Evolutionary conservation across 2,329 filamentous ascomycete genomes (phyloP), one percentile per base, ranked within the genome.

Genomic region (Byssothecium circinans): DNA sequence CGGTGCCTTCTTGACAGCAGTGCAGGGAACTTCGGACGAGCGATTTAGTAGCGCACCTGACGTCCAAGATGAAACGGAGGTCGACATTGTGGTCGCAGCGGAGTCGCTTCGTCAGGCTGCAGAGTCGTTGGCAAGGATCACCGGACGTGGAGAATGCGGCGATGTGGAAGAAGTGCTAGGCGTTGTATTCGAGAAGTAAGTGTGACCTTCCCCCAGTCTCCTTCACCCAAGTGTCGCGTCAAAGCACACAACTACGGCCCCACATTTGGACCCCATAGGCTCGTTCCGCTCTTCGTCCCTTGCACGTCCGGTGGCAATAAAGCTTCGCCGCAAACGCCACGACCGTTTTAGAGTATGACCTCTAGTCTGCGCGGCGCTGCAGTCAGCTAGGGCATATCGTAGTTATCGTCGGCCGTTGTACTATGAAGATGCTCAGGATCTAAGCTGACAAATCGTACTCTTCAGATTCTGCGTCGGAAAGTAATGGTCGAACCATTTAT

Each of bases 101-200:
- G 94, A 99, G 71, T 84, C 91, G 65, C 77, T 99, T 45, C 85
- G 94, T 35, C 60, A 60, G n/a, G 67, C 66, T 11, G 67, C 65
- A 32, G 65, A 69, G n/a, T 53, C 62, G 14, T 52, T 70, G n/a
- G 87, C 90, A 2, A 83, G 85, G 47, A 95, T 97, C 60, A 97
- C 91, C 1, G 94, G 94, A 0, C 83, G 83, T 45, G 91, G 91
- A 1, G 89, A 91, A 60, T 82, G 81, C 33, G 89, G 91, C 2
- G 92, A 97, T 70, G 90, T 97, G 14, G 92, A 99, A 68, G 94
- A 97, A 66, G 89, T 99, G 7, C 74, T 99, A 36, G 94, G 94
- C 0, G 91, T 99, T 18, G 91, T 99, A 3, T 99, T 99, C 74
- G 92, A 97, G 71, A 97, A 95, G 89, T 95, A 75, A 78, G 83